phyloP scores from a whole-genome alignment of 148 eudicot genomes.

The Cornus controversa region DNA sequence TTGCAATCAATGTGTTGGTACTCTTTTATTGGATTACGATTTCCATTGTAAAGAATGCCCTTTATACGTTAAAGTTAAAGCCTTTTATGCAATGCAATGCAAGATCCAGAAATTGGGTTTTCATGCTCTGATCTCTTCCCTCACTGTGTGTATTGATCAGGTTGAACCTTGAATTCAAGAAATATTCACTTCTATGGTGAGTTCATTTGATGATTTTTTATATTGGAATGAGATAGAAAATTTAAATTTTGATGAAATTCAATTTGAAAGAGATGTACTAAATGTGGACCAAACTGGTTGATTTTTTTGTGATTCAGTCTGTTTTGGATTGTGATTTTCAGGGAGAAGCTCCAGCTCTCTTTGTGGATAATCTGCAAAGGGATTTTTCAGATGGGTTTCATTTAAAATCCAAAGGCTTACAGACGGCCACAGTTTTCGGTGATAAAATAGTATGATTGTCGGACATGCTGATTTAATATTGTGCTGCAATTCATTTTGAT shows the following conservation, averaged over 20 bases:
- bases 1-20: background rate
- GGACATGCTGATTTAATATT: background rate
- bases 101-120: background rate
- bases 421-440: conserved; percentile 48
- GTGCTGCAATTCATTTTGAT: background rate
- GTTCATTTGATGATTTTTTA: background rate
- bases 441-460: conserved; percentile 42
- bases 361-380: conserved; percentile 49
- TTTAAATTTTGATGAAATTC: background rate
- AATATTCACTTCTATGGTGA: background rate
- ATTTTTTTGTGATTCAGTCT: background rate
- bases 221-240: background rate
- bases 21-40: conserved; percentile 2
- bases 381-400: conserved; percentile 38
- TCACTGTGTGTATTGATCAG: background rate
- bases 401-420: conserved; percentile 39
- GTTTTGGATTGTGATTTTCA: conserved; percentile 22
- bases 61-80: background rate
- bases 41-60: background rate
- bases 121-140: conserved; percentile 13
- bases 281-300: background rate
- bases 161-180: background rate
- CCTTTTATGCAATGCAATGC: background rate
- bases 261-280: background rate
- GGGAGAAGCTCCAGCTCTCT: conserved; percentile 91